Evolutionary conservation across 768 basidiomycete species (phyloP), one percentile per base, ranked within the genome.

Genomic region (Psilocybe tampanensis): DNA sequence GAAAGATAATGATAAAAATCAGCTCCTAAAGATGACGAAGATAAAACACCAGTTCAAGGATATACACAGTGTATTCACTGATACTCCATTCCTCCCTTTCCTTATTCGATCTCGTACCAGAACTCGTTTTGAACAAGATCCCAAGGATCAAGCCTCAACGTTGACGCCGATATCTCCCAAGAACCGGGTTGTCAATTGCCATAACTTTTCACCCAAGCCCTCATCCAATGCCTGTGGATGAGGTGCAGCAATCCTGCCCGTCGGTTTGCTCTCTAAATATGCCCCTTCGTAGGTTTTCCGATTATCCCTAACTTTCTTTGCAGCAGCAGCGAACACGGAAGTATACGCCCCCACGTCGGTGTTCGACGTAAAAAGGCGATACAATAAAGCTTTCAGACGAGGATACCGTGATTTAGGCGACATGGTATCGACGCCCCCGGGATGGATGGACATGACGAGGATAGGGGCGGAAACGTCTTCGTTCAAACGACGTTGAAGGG

Each of bases 361-460:
- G 13, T 60, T 36, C 8, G 61, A 55, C 21, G 70, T 65, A 19
- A 52, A 53, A 32, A 68, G 34, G 3, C 64, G 52, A 11, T 66
- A 58, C 8, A 71, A 47, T 23, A 58, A 61, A 3, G 54, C 47
- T 24, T 56, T 49, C 41, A 68, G 48, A 17, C 55, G 55, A 19
- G 62, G 61, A 23, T 65, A 65, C 3, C 51, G 44, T 63, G 59
- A 64, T 29, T 60, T 59, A n/a, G 68, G 65, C 5, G 64, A 64
- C 45, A 69, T 68, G 12, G 70, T 74, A 41, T 71, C 68, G 26
- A 74, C 69, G 24, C 64, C 61, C 22, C 70, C 70, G 15, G 70
- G 70, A 52, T 71, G 65, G 12, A 66, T 23, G 12, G 64, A 50
- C 8, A 68, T 60, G 17, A 57, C 62, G 2, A 64, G 65, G 12